phyloP scores from a whole-genome alignment of 2,329 filamentous ascomycete species.

The Scedosporium minutisporum region DNA sequence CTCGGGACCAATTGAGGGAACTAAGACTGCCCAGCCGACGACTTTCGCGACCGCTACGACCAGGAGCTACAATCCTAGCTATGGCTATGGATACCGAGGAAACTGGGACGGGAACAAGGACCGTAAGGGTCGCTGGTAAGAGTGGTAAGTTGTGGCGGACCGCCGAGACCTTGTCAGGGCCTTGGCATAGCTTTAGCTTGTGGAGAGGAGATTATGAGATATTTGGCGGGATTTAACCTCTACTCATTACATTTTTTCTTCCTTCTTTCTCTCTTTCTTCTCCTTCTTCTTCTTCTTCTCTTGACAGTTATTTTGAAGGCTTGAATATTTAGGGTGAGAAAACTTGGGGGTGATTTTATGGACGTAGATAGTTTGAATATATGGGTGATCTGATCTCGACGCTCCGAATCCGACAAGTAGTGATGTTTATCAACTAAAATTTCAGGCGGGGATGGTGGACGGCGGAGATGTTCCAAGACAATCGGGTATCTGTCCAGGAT shows the following conservation, averaged over 20 bases:
- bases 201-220: neutral
- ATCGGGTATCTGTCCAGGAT: too few species aligned
- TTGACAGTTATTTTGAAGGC: neutral
- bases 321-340: neutral
- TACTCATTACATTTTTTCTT: neutral
- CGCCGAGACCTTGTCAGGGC: neutral
- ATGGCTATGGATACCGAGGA: neutral
- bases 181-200: neutral
- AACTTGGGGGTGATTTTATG: too few species aligned
- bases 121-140: neutral
- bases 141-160: neutral
- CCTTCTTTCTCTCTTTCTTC: neutral
- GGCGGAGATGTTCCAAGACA: too few species aligned
- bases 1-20: neutral
- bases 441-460: too few species aligned
- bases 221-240: neutral
- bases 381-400: too few species aligned
- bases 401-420: too few species aligned
- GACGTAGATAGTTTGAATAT: too few species aligned
- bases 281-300: neutral
- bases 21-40: neutral
- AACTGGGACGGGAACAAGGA: neutral
- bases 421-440: too few species aligned
- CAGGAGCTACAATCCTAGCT: neutral
- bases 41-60: neutral